Base-by-base conservation (phyloP, 768 basidiomycete genomes). In the Lentinula boryana region DNA sequence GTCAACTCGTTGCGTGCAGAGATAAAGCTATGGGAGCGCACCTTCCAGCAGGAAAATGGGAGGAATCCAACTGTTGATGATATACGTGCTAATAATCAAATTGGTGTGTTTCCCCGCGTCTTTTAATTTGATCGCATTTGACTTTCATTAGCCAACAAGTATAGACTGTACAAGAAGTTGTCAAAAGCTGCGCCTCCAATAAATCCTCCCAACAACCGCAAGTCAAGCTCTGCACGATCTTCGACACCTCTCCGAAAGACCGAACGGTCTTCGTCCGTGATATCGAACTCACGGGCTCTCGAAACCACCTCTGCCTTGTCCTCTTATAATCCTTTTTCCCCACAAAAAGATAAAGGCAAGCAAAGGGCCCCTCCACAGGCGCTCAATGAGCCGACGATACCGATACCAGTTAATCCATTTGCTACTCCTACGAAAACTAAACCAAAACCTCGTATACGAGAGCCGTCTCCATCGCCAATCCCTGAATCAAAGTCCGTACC, bases 141-240 rank as follows among this genome's bases (percentile, higher is more conserved):
- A 53, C 60, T 52, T 64, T 52, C 27, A 62, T 12, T 68, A 93
- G 91, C 88, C 62, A 81, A 84, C 64, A 91, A 88, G 71, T 93
- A 93, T 76, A 92, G 81, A 71, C 79, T 83, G 33, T 91, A 93
- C 79, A 93, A 92, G 79, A 85, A 80, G 62, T 79, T 92, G 38
- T 81, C 80, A 59, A 92, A 88, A 64, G 69, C 71, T 27, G 65
- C 73, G 1, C 63, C 71, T 33, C 18, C 32, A 23, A 12, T 13
- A 4, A 40, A 60, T 27, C 36, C 35, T 16, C 21, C 4, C 51
- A 63, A 69, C 56, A 60, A 63, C 61, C 63, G 68, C 56, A 68
- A 73, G 12, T 66, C 72, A 38, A 76, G 74, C 5, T 75, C 73
- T 36, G 60, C 61, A 73, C 76, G 51, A 27, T 8, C 38, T 6